Conservation (phyloP, 192 early-diverging fungal genomes). For the Geranomyces variabilis region DNA sequence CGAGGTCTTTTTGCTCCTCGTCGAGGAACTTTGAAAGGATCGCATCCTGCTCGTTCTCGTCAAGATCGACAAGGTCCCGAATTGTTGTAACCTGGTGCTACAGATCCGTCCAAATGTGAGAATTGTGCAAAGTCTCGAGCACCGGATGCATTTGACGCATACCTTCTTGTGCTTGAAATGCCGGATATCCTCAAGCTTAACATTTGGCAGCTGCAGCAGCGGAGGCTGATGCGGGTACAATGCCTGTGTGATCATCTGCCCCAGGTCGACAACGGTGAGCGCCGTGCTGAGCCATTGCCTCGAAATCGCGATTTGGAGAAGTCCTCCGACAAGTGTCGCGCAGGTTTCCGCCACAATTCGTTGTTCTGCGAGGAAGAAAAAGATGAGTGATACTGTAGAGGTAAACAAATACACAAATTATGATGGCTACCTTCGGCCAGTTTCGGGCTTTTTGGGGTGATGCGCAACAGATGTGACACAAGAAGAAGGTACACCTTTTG, state of each 20-base stretch:
- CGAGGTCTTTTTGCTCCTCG: slow-evolving; percentile 68
- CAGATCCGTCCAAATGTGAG: background rate
- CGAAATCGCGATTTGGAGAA: slow-evolving; percentile 85
- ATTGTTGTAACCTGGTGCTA: slow-evolving; percentile 64
- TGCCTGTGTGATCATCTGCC: slow-evolving; percentile 87
- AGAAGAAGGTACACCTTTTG: slow-evolving; percentile 68
- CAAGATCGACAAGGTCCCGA: slow-evolving; percentile 68
- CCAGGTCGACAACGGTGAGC: slow-evolving; percentile 75
- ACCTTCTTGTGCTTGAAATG: slow-evolving; percentile 67
- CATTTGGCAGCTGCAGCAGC: slow-evolving; percentile 83
- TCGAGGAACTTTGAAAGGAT: slow-evolving; percentile 32
- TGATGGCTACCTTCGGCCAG: slow-evolving; percentile 34
- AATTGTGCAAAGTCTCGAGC: background rate
- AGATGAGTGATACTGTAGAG: background rate
- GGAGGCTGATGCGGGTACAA: slow-evolving; percentile 75
- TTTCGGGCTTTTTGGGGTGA: slow-evolving; percentile 61
- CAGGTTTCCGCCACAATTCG: slow-evolving; percentile 71
- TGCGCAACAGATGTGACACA: slow-evolving; percentile 80
- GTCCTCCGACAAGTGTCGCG: slow-evolving; percentile 77
- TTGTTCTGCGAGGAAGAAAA: slow-evolving; percentile 42
- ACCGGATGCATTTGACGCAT: background rate
- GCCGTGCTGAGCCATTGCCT: slow-evolving; percentile 83
- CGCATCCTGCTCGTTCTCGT: slow-evolving; percentile 46
- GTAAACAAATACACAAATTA: background rate
- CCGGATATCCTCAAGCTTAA: slow-evolving; percentile 70